Evolutionary conservation across 2,329 filamentous ascomycete species (phyloP).

Genomic region (Albophoma yamanashiensis): DNA sequence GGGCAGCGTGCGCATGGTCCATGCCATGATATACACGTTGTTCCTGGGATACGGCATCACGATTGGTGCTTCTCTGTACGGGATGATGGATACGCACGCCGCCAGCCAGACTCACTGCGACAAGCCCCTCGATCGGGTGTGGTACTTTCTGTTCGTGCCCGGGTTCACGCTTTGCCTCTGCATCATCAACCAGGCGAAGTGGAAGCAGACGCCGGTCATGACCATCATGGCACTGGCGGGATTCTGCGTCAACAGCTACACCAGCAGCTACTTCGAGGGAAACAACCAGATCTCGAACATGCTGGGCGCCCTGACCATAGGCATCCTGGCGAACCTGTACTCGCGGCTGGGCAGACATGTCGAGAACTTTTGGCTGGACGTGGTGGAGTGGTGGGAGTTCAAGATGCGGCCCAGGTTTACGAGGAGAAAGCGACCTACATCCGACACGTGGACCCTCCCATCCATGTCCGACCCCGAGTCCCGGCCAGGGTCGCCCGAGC

Average conservation of each 20-base stretch:
- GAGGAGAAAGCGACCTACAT: conserved; percentile 14
- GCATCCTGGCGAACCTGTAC: conserved; percentile 70
- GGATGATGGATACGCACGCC: conserved; percentile 47
- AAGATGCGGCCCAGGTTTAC: conserved; percentile 26
- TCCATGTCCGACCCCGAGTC: conserved; percentile 22
- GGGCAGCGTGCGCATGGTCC: conserved; percentile 65
- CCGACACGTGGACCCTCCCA: conserved; percentile 20
- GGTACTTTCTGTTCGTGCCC: conserved; percentile 63
- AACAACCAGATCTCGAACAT: conserved; percentile 71
- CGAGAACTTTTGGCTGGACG: conserved; percentile 42
- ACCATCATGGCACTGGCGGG: conserved; percentile 61
- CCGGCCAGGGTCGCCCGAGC: conserved; percentile 12
- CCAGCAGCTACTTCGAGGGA: conserved; percentile 51
- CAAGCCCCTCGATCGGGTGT: conserved; percentile 29
- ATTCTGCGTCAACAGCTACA: conserved; percentile 67
- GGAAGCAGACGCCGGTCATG: conserved; percentile 69
- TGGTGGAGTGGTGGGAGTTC: conserved; percentile 37
- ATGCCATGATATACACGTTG: conserved; percentile 64
- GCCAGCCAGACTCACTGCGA: conserved; percentile 31
- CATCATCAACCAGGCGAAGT: conserved; percentile 74
- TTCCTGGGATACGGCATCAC: conserved; percentile 68
- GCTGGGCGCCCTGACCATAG: conserved; percentile 65
- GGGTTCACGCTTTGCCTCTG: conserved; percentile 65
- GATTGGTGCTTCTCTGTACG: conserved; percentile 56
- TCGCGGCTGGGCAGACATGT: conserved; percentile 52